Evolutionary conservation across 2,329 filamentous ascomycete genomes (phyloP).

Genomic region (Phyllosticta citriasiana): DNA sequence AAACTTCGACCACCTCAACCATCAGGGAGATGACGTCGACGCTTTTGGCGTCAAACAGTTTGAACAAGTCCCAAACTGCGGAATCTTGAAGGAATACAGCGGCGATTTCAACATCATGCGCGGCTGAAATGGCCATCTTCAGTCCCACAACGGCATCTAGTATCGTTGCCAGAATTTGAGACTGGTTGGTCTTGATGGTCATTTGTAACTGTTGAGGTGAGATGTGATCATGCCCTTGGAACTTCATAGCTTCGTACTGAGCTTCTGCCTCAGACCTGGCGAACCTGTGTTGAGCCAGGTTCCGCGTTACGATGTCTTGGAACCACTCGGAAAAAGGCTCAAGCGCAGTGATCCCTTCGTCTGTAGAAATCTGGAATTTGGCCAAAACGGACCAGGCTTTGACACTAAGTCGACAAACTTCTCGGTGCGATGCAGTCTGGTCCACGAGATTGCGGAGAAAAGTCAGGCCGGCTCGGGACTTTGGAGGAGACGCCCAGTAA

Average conservation of each 20-base stretch:
- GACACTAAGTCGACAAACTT: slow-evolving; percentile 50
- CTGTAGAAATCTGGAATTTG: slow-evolving; percentile 46
- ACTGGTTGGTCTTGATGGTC: slow-evolving; percentile 47
- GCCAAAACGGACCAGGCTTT: slow-evolving; percentile 48
- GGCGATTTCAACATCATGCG: slow-evolving; percentile 31
- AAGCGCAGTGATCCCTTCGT: slow-evolving; percentile 36
- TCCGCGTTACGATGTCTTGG: slow-evolving; percentile 41
- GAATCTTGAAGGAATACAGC: slow-evolving; percentile 34
- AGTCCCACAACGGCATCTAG: slow-evolving; percentile 43
- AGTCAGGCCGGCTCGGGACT: slow-evolving; percentile 42
- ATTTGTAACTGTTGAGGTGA: slow-evolving; percentile 39
- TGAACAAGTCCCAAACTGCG: slow-evolving; percentile 37
- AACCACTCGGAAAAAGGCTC: slow-evolving; percentile 46
- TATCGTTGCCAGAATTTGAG: slow-evolving; percentile 45
- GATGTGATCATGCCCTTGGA: slow-evolving; percentile 29
- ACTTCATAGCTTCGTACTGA: slow-evolving; percentile 32
- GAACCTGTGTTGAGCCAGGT: slow-evolving; percentile 44
- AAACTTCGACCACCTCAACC: slow-evolving; percentile 39
- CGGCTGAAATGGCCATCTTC: slow-evolving; percentile 36
- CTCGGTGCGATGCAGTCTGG: slow-evolving; percentile 46
- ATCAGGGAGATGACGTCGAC: slow-evolving; percentile 36
- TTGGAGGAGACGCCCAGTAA: slow-evolving; percentile 47
- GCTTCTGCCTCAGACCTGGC: slow-evolving; percentile 49
- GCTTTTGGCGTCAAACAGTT: slow-evolving; percentile 42
- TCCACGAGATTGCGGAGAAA: slow-evolving; percentile 46